Conservation (phyloP, 345 rosid species). For the Rubroshorea leprosula region DNA sequence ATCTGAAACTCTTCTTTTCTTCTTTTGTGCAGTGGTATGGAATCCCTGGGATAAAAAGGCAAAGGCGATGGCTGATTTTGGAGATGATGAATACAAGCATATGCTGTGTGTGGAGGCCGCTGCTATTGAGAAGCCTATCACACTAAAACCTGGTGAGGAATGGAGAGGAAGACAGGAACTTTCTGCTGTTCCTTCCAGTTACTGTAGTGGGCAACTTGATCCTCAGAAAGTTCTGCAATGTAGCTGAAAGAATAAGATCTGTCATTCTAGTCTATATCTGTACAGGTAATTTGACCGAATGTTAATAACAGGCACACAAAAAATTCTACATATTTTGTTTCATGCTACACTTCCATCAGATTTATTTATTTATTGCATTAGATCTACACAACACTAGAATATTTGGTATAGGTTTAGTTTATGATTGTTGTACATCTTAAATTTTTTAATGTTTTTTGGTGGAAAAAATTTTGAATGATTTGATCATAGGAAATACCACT, state of each 20-base stretch:
- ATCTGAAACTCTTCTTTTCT: background rate
- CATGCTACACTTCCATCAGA: background rate
- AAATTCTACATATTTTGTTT: no score
- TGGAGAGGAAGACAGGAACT: conserved; percentile 94
- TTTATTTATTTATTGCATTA: no score
- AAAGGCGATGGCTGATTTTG: conserved; percentile 79
- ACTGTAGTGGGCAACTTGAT: conserved; percentile 94
- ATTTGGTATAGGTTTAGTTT: no score
- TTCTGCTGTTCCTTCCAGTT: conserved; percentile 87
- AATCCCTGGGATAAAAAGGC: conserved; percentile 97
- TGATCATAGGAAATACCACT: no score
- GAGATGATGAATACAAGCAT: conserved; percentile 89
- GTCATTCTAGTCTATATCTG: conserved; percentile 16
- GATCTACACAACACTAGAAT: no score
- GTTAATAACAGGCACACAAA: no score
- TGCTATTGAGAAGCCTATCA: conserved; percentile 71
- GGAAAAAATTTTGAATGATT: no score
- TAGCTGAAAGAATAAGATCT: conserved; percentile 29
- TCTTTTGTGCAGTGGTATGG: conserved; percentile 72
- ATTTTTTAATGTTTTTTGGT: no score
- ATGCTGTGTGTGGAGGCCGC: conserved; percentile 98
- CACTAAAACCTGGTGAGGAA: conserved; percentile 87
- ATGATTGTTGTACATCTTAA: no score
- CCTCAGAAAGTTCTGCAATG: conserved; percentile 67
- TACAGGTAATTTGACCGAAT: conserved; percentile 32